Evolutionary conservation across 495 filamentous ascomycete species (phyloP), one percentile per base, ranked within the genome.

Genomic region (Umbilicaria muhlenbergii): DNA sequence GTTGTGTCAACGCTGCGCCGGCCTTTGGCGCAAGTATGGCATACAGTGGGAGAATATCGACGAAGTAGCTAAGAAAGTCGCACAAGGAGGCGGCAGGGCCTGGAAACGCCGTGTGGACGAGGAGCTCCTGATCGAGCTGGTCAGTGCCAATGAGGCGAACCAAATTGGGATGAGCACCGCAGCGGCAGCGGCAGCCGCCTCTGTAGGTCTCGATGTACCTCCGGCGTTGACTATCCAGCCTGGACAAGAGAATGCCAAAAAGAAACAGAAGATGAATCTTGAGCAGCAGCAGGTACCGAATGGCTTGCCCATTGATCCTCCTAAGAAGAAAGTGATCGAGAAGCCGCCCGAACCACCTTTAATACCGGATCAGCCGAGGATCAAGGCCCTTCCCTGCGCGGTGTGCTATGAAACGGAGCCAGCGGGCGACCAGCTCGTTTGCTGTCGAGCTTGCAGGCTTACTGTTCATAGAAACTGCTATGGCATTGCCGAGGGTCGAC

Each of bases 41-140:
- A 86, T 99, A 44, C 84, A 91, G 46, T 99, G 86, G 77, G 91
- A 96, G 56, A 83, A 92, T 50, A 70, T 83, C n/a, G 91, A 96
- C 43, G 91, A 96, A 49, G 71, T 94, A 32, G 78, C 80, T 17
- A 94, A 91, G 68, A 91, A 92, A 66, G 78, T 92, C 41, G 77
- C 78, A 3, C 77, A 78, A 41, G 78, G 75, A 44, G 86, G 87
- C 35, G 84, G 86, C 34, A 80, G 84, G 46, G 83, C 83, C 2
- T 87, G 81, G 81, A 87, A 88, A 56, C 75, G 85, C 38, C 80
- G 77, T 41, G 78, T 91, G 40, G 91, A 96, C 51, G 88, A 96
- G 55, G 92, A 96, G 57, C 66, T 94, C 11, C 66, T 94, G 40
- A 80, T 80, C 40, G 91, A 95, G 61, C 66, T 94, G 16, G 64